These are phyloP conservation scores for Onygena corvina DNA, from an alignment of 2,329 filamentous ascomycete genomes.

Conservation along the genomic window DNA sequence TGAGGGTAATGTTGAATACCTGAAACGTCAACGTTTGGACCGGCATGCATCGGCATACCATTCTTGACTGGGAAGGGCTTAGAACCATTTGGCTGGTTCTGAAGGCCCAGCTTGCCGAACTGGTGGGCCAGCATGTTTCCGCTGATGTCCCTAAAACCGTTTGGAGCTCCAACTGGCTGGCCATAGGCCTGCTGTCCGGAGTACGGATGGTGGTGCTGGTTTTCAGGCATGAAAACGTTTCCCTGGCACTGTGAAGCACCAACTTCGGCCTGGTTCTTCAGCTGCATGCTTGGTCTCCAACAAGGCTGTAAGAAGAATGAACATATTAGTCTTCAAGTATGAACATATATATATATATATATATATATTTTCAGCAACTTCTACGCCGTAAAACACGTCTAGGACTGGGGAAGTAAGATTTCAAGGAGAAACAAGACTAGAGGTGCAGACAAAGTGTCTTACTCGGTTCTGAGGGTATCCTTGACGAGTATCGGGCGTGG, in stretches of 20 bases:
- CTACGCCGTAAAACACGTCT: no score
- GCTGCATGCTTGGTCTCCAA: conserved; percentile 3
- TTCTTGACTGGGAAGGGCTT: conserved; percentile 23
- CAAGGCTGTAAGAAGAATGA: background rate
- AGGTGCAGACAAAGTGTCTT: background rate
- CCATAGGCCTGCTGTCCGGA: conserved; percentile 18
- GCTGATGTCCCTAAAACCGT: conserved; percentile 16
- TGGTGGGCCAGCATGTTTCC: conserved; percentile 18
- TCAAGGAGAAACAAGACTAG: no score
- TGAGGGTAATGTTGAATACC: conserved; percentile 20
- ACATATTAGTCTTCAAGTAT: background rate
- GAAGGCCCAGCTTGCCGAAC: conserved; percentile 21
- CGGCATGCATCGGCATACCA: conserved; percentile 17
- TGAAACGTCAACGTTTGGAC: conserved; percentile 21
- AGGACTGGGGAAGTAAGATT: no score
- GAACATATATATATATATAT: no score
- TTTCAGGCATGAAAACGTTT: conserved; percentile 20
- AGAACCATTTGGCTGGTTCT: conserved; percentile 20
- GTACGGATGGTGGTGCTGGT: conserved; percentile 19
- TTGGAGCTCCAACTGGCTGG: conserved; percentile 12
- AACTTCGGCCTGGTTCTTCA: conserved; percentile 20
- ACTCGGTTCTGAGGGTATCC: conserved; percentile 2
- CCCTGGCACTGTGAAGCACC: conserved; percentile 18
- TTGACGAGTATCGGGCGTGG: conserved; percentile 6
- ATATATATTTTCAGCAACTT: no score